Evolutionary conservation across 2,329 filamentous ascomycete genomes (phyloP), one percentile per base, ranked within the genome.

Genomic region (Fusarium udum): DNA sequence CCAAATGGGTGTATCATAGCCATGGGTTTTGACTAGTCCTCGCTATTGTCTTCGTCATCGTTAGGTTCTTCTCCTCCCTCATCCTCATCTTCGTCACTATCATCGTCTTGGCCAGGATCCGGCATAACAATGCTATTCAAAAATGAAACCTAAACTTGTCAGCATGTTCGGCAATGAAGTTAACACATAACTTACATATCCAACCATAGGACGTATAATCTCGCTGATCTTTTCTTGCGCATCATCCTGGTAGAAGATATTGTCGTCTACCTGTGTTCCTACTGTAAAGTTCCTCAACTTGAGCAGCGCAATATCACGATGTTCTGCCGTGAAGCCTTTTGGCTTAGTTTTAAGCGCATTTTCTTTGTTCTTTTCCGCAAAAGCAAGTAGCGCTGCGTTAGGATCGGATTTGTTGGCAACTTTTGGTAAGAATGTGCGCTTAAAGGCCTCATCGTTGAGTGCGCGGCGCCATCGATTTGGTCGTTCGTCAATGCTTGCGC

Each of bases 291-390:
- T 96, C 69, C 91, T 89, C 78, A 98, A 86, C 76, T 94, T 92
- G 62, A 97, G 86, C 59, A 98, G 87, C 62, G 91, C 90, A 77
- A 97, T 95, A 75, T 97, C 92, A 46, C 88, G 85, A 79, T 97
- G 93, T 65, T 93, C 91, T 26, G 88, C 87, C 49, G 89, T 85
- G 79, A 93, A 97, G 52, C 93, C 94, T 92, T 95, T 95, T 9
- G 95, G 95, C 79, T 92, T 92, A 42, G 90, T 95, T 86, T 97
- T 97, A 57, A 98, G 85, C 20, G 94, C 94, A 69, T 90, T 92
- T 67, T 91, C 89, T 72, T 88, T 84, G 77, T 97, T 98, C 74
- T 87, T 85, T 48, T 85, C 86, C 28, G 89, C 87, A 81, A 97
- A 97, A 2, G 92, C 92, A 73, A 89, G 87, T 10, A 96, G 81